phyloP scores from a whole-genome alignment of 2,329 filamentous ascomycete genomes.

The Fusarium xylarioides region DNA sequence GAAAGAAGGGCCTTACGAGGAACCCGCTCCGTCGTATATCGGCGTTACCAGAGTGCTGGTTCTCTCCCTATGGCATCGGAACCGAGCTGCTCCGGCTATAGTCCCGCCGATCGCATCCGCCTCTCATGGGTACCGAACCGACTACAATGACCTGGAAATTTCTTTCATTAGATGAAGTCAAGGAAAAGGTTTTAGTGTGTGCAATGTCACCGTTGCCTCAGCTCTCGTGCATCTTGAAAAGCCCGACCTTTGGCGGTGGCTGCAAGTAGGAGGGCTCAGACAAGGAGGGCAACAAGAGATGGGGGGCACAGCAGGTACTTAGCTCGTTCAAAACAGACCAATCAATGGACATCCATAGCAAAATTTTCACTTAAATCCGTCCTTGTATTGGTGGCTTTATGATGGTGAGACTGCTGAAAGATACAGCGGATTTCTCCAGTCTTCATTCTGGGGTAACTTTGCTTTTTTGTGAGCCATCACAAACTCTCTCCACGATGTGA shows the following conservation, averaged over 20 bases:
- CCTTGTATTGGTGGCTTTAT: background rate
- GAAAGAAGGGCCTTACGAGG: background rate
- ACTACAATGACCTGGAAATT: too few species aligned
- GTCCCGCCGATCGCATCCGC: background rate
- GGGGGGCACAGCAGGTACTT: background rate
- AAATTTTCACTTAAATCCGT: background rate
- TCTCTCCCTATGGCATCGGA: background rate
- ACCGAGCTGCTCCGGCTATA: background rate
- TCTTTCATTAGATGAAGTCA: accelerated
- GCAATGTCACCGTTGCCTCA: accelerated
- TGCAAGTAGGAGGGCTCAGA: background rate
- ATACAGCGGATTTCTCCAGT: background rate
- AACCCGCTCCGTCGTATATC: background rate
- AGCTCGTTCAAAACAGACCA: background rate
- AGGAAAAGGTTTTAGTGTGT: accelerated
- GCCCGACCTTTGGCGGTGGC: background rate
- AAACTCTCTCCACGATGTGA: background rate
- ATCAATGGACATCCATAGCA: too few species aligned
- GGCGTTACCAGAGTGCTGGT: background rate
- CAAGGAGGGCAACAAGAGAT: background rate
- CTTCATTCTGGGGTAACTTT: background rate
- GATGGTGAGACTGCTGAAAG: too few species aligned
- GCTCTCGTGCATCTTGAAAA: too few species aligned
- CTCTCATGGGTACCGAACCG: too few species aligned
- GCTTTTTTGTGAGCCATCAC: background rate